Base-by-base conservation (phyloP, 2,329 filamentous ascomycete species). In the Coniochaeta pulveracea region DNA sequence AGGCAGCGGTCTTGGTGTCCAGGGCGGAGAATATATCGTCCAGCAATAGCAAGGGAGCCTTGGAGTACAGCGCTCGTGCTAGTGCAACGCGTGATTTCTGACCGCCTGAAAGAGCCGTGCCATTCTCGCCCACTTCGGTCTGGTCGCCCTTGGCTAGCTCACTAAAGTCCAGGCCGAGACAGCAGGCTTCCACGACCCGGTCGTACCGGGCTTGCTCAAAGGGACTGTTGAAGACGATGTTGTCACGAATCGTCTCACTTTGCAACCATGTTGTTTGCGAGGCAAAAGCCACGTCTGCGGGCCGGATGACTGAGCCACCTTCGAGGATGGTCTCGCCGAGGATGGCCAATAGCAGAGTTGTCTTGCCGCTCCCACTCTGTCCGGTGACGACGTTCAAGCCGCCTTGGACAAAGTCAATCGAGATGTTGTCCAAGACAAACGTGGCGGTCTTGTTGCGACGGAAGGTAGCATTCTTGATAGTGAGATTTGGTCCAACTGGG, bases 1-100 rank as follows among this genome's bases (percentile, higher is more conserved):
- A 55, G 11, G 66, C 64, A 1, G 67, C 64, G 0, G 72, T 76
- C 41, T 72, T 71, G 12, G 71, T 61, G 42, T 76, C 72, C 1
- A 76, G 55, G 0, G 72, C 72, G 1, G 71, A 70, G 40, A 76
- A 72, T 3, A 75, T 60, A 37, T 76, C 72, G 40, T 76, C 72
- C 2, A 76, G 60, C 1, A 76, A 53, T 15, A 76, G 52, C 3
- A 74, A 55, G 2, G 66, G 56, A 0, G 71, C 62, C 34, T 64
- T 65, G 2, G 70, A 74, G 47, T 76, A 76, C 2, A 76, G 47
- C 6, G 70, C 66, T 36, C 72, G 58, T 2, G 72, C 72, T 21
- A 76, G 48, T 10, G 69, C 67, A 22, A 40, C 34, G 10, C 37
- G 34, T 24, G 45, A 37, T 27, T 43, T 40, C 34, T 48, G 41